Base-by-base conservation (phyloP, 129 eudicot genomes). In the Heracleum sosnowskyi region DNA sequence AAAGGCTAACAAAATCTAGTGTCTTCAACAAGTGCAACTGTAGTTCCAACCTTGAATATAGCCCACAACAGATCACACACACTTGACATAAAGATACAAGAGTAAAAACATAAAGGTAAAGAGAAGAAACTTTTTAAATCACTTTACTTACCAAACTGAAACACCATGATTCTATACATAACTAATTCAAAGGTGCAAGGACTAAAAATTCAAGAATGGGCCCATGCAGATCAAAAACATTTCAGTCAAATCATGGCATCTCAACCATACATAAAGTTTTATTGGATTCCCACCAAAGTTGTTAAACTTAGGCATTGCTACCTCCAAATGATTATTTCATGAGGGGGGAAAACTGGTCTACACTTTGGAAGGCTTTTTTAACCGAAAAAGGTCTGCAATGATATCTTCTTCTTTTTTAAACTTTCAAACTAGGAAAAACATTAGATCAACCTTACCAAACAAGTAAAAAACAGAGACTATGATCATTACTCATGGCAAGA, bases 211-310 rank as follows among this genome's bases (percentile, higher is more conserved):
- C 68, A 60, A n/a, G 33, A 60, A 9, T 69, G 73, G 84, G 77
- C 77, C 84, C 63, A 76, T 44, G 31, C 77, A 62, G 51, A 73
- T 80, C 84, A 76, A 66, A 69, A 76, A 45, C 76, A 76, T 51
- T 76, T 36, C 53, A 37, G 77, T 69, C 80, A 81, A 81, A 55
- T 10, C 55, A 76, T 34, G 44, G 28, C 79, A 18, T 64, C 41
- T 60, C 33, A 60, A 60, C 33, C 68, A 35, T 11, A 26, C n/a
- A 29, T n/a, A 60, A 45, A 73, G 46, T 60, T 22, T 36, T 62
- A 74, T 74, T 62, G 83, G 79, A 76, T 75, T 76, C 69, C 42
- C 17, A 45, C 39, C 74, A 15, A 26, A 77, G 53, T 39, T 40
- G 55, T 44, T 77, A 60, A 77, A 63, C 13, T 33, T 76, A 60